Conservation (phyloP, 352 stramenopile genomes). For the Stramenopiles sp. region DNA sequence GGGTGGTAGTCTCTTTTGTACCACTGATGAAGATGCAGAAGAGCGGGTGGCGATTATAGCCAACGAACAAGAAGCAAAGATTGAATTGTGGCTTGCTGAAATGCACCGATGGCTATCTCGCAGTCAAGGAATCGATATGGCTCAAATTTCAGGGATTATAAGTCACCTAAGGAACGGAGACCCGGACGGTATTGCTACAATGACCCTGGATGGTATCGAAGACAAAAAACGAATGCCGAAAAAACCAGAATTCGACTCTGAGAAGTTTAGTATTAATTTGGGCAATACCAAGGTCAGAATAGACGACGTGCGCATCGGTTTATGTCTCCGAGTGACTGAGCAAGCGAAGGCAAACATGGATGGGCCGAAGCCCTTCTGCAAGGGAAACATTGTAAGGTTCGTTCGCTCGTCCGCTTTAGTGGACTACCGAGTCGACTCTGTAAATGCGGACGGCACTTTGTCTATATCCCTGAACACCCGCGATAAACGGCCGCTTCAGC, state of each 20-base stretch:
- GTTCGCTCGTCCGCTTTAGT: neutral
- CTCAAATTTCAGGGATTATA: neutral
- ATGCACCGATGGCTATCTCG: neutral
- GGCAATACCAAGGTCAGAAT: neutral
- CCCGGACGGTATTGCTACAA: neutral
- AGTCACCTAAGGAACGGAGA: neutral
- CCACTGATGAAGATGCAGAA: neutral
- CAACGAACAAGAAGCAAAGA: neutral
- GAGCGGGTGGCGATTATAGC: neutral
- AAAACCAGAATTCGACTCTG: neutral
- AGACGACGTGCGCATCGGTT: neutral
- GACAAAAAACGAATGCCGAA: neutral
- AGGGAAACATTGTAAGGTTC: neutral
- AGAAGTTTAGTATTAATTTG: neutral
- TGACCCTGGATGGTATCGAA: neutral
- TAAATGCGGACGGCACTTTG: neutral
- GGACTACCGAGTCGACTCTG: neutral
- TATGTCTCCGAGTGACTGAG: neutral
- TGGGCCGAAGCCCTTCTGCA: neutral
- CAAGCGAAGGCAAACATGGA: neutral
- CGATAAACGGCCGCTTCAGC: neutral
- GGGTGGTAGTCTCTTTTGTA: neutral
- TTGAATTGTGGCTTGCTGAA: neutral
- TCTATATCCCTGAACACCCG: neutral
- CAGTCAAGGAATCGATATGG: neutral